A percentile compares a stretch with the other conserved stretches of the same genome.
Evolutionary conservation across 1,139 yeast genomes (phyloP).

Genomic region (Saccharomyces hybrid): DNA sequence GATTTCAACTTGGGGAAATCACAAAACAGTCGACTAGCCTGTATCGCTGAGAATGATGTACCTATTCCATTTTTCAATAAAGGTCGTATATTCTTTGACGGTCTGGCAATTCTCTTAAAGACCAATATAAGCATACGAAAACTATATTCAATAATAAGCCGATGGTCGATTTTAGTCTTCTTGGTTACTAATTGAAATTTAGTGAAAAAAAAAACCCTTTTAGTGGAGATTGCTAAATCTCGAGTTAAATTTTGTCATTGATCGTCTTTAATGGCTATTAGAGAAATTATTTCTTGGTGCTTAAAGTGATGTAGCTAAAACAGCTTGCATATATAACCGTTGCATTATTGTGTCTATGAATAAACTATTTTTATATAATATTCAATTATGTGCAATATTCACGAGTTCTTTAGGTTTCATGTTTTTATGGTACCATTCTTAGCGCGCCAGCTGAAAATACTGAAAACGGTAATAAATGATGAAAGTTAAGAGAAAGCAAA

Average conservation of each 20-base stretch:
- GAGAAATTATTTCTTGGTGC: neutral
- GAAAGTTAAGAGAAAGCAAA: neutral
- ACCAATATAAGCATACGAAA: neutral
- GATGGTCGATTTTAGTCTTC: neutral
- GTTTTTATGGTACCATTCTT: neutral
- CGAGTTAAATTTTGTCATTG: neutral
- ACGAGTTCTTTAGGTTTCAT: neutral
- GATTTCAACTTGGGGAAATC: neutral
- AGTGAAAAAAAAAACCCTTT: neutral
- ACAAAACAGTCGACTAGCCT: neutral
- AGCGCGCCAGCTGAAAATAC: neutral
- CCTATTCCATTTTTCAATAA: neutral
- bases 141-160: neutral
- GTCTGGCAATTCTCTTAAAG: neutral
- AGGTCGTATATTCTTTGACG: neutral
- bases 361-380: neutral
- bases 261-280: neutral
- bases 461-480: neutral
- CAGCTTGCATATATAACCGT: neutral
- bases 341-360: neutral
- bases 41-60: neutral
- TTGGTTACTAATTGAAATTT: neutral
- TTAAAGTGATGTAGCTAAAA: neutral
- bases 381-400: neutral
- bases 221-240: neutral